Evolutionary conservation across 148 eudicot genomes (phyloP), one percentile per base, ranked within the genome.

Genomic region (Heliamphora exappendiculata): DNA sequence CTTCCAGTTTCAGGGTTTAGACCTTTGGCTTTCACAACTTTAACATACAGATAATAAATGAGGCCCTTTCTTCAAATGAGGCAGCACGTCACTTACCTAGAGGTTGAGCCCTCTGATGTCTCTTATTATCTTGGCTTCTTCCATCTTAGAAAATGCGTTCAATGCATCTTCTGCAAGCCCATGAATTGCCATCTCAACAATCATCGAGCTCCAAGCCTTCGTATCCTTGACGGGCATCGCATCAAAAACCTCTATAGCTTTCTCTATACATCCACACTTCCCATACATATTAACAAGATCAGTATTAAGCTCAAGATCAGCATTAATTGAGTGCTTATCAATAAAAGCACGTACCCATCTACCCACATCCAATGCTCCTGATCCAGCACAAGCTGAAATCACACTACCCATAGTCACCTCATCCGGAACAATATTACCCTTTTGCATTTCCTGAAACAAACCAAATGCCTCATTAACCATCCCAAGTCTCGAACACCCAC

Each of bases 11-110:
- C 72, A 74, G 84, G 85, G 82, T 82, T 87, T 62, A 89, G 75
- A 69, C 87, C 93, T 70, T 80, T 87, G 16, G 86, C 90, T 75
- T 87, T 89, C 28, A 89, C 90, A 45, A 89, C 90, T 79, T 90
- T 81, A 51, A 89, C 92, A 77, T 89, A 89, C 3, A 89, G 86
- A 70, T 89, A 89, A 45, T 87, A 85, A 89, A 86, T 89, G n/a
- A n/a, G n/a, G n/a, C n/a, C n/a, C n/a, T n/a, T n/a, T n/a, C n/a
- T n/a, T n/a, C n/a, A n/a, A n/a, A n/a, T n/a, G n/a, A n/a, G n/a
- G n/a, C n/a, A n/a, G n/a, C n/a, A n/a, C n/a, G n/a, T n/a, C n/a
- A n/a, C n/a, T n/a, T n/a, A n/a, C n/a, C n/a, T n/a, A n/a, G n/a
- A n/a, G n/a, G n/a, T n/a, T n/a, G n/a, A n/a, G n/a, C n/a, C n/a